Base-by-base conservation (phyloP, 495 filamentous ascomycete species). In the Tuber umbilicatum region DNA sequence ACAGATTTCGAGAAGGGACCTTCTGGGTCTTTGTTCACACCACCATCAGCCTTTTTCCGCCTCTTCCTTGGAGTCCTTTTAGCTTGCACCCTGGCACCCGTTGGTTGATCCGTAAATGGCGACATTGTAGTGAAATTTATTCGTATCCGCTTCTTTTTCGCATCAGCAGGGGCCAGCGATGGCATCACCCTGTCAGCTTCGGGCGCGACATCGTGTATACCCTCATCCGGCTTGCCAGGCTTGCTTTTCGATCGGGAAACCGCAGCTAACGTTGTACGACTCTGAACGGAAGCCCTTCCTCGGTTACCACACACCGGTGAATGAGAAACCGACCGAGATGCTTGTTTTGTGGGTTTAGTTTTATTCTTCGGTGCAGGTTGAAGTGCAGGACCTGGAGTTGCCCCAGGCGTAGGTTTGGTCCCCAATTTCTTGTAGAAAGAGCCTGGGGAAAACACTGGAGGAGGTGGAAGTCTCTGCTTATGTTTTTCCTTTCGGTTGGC, bases 81-180 rank as follows among this genome's bases (percentile, higher is more conserved):
- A 39, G 69, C 69, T 50, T 70, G 69, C 39, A 55, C 39, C 21
- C 19, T 27, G 12, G 64, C 35, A 27, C 27, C 55, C 27, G 55
- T 64, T 64, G 55, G 14, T 64, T 64, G n/a, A 21, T 70, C 68
- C 14, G 69, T 17, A 19, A 72, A 75, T 40, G 77, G 76, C 5
- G 72, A 78, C 69, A 72, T 74, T 31, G 77, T 70, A 39, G 72
- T 64, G 41, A 79, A 79, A 79, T 79, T 76, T 10, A 78, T 67
- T 27, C 78, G 73, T 21, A 50, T 60, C 27, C 75, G 73, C 70
- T 71, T 74, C 71, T 78, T 79, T 64, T 75, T 78, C 43, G 70
- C n/a, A 45, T 78, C 77, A 23, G 74, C 45, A 67, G 55, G 55
- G 31, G 31, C 55, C 55, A 64, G 55, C 19, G 55, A 17, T 64